Base-by-base conservation (phyloP, 2,329 filamentous ascomycete species). In the Xylariomycetidae sp. region DNA sequence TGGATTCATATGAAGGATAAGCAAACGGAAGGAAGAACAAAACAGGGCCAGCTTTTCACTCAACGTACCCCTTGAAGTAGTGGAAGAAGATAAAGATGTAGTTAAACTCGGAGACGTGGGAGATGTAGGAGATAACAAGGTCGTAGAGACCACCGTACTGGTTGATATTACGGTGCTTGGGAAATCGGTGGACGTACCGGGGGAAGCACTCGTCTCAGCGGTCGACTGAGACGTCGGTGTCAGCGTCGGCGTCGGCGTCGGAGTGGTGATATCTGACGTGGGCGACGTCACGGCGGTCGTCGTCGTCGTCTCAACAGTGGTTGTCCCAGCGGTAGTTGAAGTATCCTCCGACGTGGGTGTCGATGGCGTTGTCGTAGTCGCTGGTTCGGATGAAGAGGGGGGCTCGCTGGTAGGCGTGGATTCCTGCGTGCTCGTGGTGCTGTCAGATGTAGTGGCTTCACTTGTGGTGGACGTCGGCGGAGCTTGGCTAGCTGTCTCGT, bases 401-500 rank as follows among this genome's bases (percentile, higher is more conserved):
- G 38, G 30, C 10, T 29, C 41, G 8, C 30, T 19, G 8, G 39
- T 44, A 18, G 44, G 33, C 11, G 37, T 44, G 12, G 38, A 33
- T 27, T 38, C 19, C 15, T 11, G 26, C 16, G 41, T 27, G 13
- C 37, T 36, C 11, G 34, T 27, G 9, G 39, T 42, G 18, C 33
- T 36, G 13, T 33, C 43, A 16, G 30, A 25, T 27, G 35, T 38
- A 9, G 30, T 29, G 8, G 39, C 29, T 6, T 40, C 40, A 17
- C 41, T 40, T 7, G 44, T 31, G 3, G 44, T 33, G 10, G 49
- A 22, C n/a, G 40, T 54, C 31, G 50, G 36, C 3, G 52, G 39
- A n/a, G 49, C n/a, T n/a, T n/a, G n/a, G n/a, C n/a, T 37, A 14
- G 42, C 58, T 33, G 56, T 62, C 19, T 51, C 52, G 29, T 56